Percentiles rank a stretch among this genome's conserved stretches.
These are phyloP conservation scores for Limtongia smithiae DNA, from an alignment of 805 yeast species.

Conservation along the genomic window DNA sequence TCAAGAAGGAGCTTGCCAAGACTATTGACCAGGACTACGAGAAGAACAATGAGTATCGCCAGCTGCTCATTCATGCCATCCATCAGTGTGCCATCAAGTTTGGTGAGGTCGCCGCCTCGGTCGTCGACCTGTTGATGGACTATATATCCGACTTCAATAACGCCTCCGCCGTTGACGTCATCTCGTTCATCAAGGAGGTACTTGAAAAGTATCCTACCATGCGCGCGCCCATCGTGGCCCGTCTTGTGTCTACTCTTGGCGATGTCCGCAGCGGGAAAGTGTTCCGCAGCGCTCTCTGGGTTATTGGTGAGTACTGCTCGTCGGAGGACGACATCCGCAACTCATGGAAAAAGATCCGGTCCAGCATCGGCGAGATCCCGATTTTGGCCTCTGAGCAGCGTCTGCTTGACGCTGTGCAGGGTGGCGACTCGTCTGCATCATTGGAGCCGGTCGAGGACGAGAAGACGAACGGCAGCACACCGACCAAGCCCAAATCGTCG, in stretches of 20 bases:
- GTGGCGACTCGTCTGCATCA: slow-evolving; percentile 38
- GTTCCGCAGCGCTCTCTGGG: slow-evolving; percentile 91
- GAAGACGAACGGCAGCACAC: slow-evolving; percentile 38
- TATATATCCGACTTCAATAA: slow-evolving; percentile 81
- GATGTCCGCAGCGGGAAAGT: slow-evolving; percentile 82
- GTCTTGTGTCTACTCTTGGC: slow-evolving; percentile 60
- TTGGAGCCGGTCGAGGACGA: slow-evolving; percentile 33
- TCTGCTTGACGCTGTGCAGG: slow-evolving; percentile 40
- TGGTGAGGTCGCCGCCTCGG: slow-evolving; percentile 86
- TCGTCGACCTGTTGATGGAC: slow-evolving; percentile 82
- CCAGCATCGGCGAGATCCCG: slow-evolving; percentile 86
- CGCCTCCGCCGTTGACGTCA: slow-evolving; percentile 81
- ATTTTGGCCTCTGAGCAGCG: slow-evolving; percentile 70
- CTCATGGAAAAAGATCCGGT: slow-evolving; percentile 83
- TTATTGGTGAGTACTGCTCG: slow-evolving; percentile 84
- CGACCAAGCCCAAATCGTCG: slow-evolving; percentile 42
- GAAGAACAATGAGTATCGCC: slow-evolving; percentile 80
- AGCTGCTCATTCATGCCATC: slow-evolving; percentile 78
- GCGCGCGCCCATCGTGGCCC: slow-evolving; percentile 59
- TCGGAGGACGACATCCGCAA: slow-evolving; percentile 68
- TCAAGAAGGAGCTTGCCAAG: slow-evolving; percentile 83
- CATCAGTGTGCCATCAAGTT: slow-evolving; percentile 84
- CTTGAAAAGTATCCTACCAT: slow-evolving; percentile 85
- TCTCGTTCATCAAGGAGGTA: slow-evolving; percentile 89
- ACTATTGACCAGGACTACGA: slow-evolving; percentile 71